Conservation (phyloP, 257 asterid genomes). For the Echium plantagineum region DNA sequence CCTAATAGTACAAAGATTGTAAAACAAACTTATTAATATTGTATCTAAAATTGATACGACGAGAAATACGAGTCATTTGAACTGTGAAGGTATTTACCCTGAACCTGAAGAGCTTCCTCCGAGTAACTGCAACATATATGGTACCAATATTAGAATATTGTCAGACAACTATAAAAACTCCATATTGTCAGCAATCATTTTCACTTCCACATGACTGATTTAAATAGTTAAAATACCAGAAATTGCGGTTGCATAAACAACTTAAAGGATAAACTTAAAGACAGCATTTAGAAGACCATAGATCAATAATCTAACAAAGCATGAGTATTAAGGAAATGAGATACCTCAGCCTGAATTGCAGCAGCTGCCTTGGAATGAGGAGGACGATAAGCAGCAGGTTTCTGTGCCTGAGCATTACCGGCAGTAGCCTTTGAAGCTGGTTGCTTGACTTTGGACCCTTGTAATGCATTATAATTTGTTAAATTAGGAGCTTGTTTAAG, state of each 20-base stretch:
- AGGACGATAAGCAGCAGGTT: slow-evolving; percentile 94
- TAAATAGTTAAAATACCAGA: no score
- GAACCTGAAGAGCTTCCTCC: slow-evolving; percentile 61
- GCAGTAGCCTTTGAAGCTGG: slow-evolving; percentile 39
- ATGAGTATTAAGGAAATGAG: neutral
- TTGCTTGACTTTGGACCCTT: slow-evolving; percentile 51
- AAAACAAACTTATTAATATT: slow-evolving; percentile 3
- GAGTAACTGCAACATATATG: slow-evolving; percentile 41
- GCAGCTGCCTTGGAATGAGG: slow-evolving; percentile 95
- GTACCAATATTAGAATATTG: slow-evolving; percentile 10
- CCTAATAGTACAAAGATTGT: slow-evolving; percentile 22
- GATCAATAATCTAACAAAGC: no score
- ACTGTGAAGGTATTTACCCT: slow-evolving; percentile 45
- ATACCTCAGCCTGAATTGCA: slow-evolving; percentile 84
- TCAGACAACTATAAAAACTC: no score
- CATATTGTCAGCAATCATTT: no score
- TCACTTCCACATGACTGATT: no score
- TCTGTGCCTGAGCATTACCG: slow-evolving; percentile 45
- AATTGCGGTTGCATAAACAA: no score
- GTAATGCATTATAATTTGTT: slow-evolving; percentile 30
- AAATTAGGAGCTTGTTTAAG: slow-evolving; percentile 8
- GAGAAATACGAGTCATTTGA: neutral
- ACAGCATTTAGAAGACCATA: no score
- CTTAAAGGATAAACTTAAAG: no score
- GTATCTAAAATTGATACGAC: neutral